Percentiles rank a stretch among this genome's conserved stretches.
Evolutionary conservation across 495 filamentous ascomycete genomes (phyloP).

Genomic region (Aspergillus sclerotiicarbonarius): DNA sequence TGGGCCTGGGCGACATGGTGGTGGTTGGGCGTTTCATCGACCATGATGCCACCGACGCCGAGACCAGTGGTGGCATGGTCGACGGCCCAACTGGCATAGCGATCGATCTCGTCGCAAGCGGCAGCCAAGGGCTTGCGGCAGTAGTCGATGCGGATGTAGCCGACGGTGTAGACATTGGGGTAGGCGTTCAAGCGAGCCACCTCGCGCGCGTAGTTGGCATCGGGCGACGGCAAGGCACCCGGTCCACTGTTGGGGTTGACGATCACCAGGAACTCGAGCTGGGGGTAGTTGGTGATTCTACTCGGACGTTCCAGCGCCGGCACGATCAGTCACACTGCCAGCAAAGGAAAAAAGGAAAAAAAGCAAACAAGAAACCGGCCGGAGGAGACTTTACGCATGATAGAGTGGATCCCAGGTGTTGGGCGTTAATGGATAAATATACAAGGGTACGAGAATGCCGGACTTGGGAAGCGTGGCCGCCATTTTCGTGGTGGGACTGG

Average conservation of each 20-base stretch:
- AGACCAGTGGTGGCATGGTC: constrained; percentile 7
- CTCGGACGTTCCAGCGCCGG: background rate
- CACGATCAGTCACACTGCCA: background rate
- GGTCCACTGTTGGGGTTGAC: constrained; percentile 23
- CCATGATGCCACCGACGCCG: constrained; percentile 17
- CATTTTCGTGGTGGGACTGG: too few relatives aligned
- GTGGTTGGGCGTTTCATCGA: constrained; percentile 21
- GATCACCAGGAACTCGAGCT: constrained; percentile 18
- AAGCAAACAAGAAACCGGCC: background rate
- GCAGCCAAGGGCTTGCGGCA: constrained; percentile 16
- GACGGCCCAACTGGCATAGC: constrained; percentile 17
- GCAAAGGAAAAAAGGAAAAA: too few relatives aligned
- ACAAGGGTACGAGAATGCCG: constrained; percentile 17
- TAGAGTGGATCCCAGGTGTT: constrained; percentile 21
- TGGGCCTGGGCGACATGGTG: background rate
- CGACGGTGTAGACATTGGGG: constrained; percentile 17
- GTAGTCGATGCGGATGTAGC: constrained; percentile 22
- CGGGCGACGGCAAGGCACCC: constrained; percentile 9
- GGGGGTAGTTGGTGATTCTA: constrained; percentile 14
- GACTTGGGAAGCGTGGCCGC: constrained; percentile 11
- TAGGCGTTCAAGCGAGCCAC: constrained; percentile 14
- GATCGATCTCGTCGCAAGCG: constrained; percentile 14
- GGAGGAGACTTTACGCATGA: constrained; percentile 13
- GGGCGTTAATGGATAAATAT: constrained; percentile 19
- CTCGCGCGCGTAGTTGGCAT: constrained; percentile 16